These are phyloP conservation scores for Quercus lobata DNA, from an alignment of 331 rosid species.

Conservation along the genomic window DNA sequence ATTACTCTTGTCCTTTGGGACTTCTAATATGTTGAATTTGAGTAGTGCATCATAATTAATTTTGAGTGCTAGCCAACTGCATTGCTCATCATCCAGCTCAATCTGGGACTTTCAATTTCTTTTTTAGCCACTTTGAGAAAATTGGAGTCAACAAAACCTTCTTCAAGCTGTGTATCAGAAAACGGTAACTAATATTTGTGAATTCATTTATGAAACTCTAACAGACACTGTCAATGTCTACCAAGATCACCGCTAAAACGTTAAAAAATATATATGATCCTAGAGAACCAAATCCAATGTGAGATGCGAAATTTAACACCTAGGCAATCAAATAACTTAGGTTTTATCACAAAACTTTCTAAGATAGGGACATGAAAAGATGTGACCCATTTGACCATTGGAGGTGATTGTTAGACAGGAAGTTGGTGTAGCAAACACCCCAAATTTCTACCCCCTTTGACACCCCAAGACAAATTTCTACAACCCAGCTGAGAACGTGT, in stretches of 20 bases:
- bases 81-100: neutral
- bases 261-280: too few species aligned
- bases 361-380: constrained; percentile 31
- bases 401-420: constrained; percentile 47
- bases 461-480: constrained; percentile 14
- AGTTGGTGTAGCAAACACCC: constrained; percentile 61
- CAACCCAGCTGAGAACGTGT: constrained; percentile 20
- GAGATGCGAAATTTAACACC: neutral
- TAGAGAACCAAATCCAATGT: neutral
- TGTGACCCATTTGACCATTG: constrained; percentile 32
- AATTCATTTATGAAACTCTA: too few species aligned
- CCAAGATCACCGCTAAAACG: too few species aligned
- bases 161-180: neutral
- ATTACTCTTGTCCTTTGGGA: neutral
- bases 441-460: constrained; percentile 30
- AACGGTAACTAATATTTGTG: neutral
- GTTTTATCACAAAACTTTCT: constrained; percentile 5
- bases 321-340: neutral
- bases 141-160: neutral
- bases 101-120: neutral
- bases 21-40: neutral
- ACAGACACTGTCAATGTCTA: too few species aligned
- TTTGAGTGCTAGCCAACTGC: neutral
- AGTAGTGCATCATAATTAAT: neutral
- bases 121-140: neutral